Conservation (phyloP, 257 asterid species). For the Petunia secreta region DNA sequence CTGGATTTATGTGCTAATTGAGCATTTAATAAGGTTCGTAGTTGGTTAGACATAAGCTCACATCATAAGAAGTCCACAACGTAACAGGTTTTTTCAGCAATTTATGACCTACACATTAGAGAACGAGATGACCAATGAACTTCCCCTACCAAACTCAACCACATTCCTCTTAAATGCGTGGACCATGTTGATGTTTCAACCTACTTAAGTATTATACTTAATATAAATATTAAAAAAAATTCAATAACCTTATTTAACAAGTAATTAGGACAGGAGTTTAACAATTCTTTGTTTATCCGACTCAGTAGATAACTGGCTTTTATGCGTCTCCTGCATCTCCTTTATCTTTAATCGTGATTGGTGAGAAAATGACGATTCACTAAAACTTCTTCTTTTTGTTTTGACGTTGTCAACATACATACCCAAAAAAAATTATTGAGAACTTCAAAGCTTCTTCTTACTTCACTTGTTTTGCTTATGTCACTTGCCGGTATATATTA, state of each 20-base stretch:
- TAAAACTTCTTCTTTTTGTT: no score
- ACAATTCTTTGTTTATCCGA: not conserved
- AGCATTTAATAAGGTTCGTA: not conserved
- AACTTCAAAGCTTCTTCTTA: no score
- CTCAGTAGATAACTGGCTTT: not conserved
- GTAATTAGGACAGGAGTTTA: not conserved
- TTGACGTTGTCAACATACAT: no score
- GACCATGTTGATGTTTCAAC: not conserved
- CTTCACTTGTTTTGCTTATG: no score
- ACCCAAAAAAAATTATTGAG: no score
- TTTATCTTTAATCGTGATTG: not conserved
- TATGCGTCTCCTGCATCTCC: not conserved
- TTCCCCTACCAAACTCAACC: not conserved
- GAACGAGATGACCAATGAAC: not conserved
- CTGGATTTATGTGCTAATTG: not conserved
- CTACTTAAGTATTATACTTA: not conserved
- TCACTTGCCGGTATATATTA: no score
- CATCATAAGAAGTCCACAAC: not conserved
- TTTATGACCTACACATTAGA: not conserved
- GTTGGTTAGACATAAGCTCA: not conserved
- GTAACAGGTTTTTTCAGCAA: not conserved
- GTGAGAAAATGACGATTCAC: no score
- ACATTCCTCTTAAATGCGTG: not conserved
- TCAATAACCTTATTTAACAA: no score
- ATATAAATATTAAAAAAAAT: no score